Base-by-base conservation (phyloP, 345 rosid genomes). In the Limnanthes douglasii region DNA sequence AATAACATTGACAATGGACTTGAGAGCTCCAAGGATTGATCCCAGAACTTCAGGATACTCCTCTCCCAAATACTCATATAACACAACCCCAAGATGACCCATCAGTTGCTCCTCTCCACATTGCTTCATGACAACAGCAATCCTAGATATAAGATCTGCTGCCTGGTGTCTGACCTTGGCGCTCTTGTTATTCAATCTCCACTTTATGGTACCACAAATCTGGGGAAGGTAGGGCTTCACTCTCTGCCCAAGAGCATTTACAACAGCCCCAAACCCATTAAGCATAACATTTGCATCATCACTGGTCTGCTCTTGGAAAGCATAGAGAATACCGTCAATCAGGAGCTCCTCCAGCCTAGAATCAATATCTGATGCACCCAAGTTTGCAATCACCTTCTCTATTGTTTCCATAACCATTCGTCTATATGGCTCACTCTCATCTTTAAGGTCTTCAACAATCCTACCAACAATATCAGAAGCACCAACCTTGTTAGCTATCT, bases 241-340 rank as follows among this genome's bases (percentile, higher is more conserved):
- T 46, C 86, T 66, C 60, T 70, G 85, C 25, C 93, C 86, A 30
- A 79, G 82, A 33, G 85, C 47, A 62, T 75, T 79, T 47, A 79
- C 93, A 31, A 79, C 84, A 17, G 90, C 90, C 50, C 90, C 84
- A 44, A 78, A 78, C 45, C 84, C 80, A 52, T 78, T 78, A 39
- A 78, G 80, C 90, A 78, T 78, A 46, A 74, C 84, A 65, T 78
- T 78, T 39, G 90, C 84, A 66, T 78, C 90, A 52, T 78, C 90
- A 30, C 84, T 78, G 40, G 84, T 73, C 69, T 78, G 80, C 61
- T 78, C 90, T 64, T 78, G 90, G 68, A 78, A 78, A 30, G 90
- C 86, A 31, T 79, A 79, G 13, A 79, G 82, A 60, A 75, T 79
- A 10, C 93, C 93, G 39, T 79, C 93, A 41, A 79, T 79, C 31